Percentiles rank a stretch among this genome's conserved stretches.
These are phyloP conservation scores for Fusarium hainanense DNA, from an alignment of 2,329 filamentous ascomycete genomes.

Conservation along the genomic window DNA sequence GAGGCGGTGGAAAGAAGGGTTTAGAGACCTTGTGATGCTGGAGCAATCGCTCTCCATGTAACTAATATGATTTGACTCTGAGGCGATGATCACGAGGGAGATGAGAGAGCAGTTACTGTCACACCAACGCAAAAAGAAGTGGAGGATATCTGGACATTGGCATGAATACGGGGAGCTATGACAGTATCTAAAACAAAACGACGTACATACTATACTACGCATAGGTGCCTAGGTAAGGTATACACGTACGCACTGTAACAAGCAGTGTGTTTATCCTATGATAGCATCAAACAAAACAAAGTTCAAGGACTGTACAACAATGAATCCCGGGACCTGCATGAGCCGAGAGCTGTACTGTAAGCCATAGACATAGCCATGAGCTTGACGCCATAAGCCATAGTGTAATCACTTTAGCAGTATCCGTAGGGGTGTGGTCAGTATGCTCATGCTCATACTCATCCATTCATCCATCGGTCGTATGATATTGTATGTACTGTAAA, in stretches of 20 bases:
- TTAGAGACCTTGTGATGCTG: constrained; percentile 62
- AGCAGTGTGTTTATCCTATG: constrained; percentile 1
- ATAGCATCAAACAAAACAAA: constrained; percentile 8
- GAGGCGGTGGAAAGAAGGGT: constrained; percentile 65
- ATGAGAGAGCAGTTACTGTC: constrained; percentile 13
- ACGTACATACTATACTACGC: not conserved
- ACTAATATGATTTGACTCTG: too few species aligned
- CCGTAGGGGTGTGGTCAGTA: constrained; percentile 15
- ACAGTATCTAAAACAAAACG: not conserved
- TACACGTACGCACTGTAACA: not conserved
- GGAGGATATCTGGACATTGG: not conserved
- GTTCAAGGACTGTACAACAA: not conserved
- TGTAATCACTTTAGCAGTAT: not conserved
- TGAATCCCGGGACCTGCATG: constrained; percentile 35
- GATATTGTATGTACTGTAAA: constrained; percentile 8
- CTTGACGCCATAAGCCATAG: not conserved
- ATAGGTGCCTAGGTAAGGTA: not conserved
- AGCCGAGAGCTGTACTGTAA: not conserved
- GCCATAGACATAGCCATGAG: not conserved
- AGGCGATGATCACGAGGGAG: constrained; percentile 6
- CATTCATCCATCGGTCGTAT: not conserved
- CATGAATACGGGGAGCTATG: constrained; percentile 13
- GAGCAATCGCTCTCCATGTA: constrained; percentile 63
- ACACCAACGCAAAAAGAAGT: constrained; percentile 19
- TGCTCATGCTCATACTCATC: constrained; percentile 5